Evolutionary conservation across 352 stramenopile species (phyloP).

Genomic region (Phytophthora aleatoria): DNA sequence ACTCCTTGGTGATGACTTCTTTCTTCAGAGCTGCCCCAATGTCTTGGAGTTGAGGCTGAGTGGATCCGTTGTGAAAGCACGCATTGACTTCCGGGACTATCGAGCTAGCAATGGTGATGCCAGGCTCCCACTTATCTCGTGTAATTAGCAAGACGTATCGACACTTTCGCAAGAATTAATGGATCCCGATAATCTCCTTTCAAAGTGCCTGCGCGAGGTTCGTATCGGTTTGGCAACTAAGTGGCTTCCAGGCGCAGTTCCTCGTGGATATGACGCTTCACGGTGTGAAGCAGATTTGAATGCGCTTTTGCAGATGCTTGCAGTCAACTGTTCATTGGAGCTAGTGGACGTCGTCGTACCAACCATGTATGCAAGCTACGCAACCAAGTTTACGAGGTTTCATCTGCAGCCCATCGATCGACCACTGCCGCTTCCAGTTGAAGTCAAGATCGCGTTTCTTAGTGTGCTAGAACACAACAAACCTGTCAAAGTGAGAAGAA

Average conservation of each 20-base stretch:
- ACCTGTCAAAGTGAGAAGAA: not conserved
- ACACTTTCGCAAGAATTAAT: not conserved
- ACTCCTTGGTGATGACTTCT: not conserved
- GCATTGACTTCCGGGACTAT: not conserved
- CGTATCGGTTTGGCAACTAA: not conserved
- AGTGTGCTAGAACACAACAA: not conserved
- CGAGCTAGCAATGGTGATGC: not conserved
- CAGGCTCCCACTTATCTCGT: not conserved
- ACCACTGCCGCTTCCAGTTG: not conserved
- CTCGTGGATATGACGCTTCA: not conserved
- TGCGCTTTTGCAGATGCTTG: not conserved
- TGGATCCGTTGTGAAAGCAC: not conserved
- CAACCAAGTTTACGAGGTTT: not conserved
- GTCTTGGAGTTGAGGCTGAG: not conserved
- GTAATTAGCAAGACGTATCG: not conserved
- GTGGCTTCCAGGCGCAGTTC: not conserved
- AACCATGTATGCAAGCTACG: not conserved
- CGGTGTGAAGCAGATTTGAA: not conserved
- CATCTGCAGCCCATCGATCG: not conserved
- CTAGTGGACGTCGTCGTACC: not conserved
- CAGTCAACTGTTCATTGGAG: not conserved
- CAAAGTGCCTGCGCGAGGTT: not conserved
- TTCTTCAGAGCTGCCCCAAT: not conserved
- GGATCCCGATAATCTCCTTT: not conserved
- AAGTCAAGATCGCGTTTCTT: not conserved